Evolutionary conservation across 805 yeast genomes (phyloP).

Genomic region (Spencermartinsiella europaea): DNA sequence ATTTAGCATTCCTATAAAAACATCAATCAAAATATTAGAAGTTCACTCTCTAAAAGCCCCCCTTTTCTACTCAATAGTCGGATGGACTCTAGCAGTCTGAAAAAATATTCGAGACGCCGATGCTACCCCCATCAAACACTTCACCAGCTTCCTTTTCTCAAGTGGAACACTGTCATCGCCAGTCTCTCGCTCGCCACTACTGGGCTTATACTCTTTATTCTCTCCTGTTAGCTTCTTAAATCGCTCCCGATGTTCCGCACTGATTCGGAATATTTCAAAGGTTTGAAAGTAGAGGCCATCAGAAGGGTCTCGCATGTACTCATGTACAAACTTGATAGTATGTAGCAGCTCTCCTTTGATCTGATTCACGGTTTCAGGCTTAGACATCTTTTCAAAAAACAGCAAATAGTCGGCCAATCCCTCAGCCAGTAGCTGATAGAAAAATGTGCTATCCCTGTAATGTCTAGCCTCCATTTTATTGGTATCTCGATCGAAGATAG

Average conservation of each 20-base stretch:
- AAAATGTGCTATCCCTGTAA: constrained; percentile 61
- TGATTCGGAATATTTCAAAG: constrained; percentile 53
- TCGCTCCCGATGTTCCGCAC: constrained; percentile 44
- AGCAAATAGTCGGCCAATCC: constrained; percentile 63
- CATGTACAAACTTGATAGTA: constrained; percentile 53
- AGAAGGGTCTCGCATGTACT: constrained; percentile 49
- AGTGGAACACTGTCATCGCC: constrained; percentile 36
- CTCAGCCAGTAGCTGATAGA: constrained; percentile 58
- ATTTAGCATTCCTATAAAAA: no score
- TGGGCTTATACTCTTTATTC: constrained; percentile 45
- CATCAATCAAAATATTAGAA: no score
- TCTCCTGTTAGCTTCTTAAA: constrained; percentile 54
- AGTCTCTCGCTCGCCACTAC: constrained; percentile 47
- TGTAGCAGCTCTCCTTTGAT: constrained; percentile 43
- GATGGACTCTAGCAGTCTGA: constrained; percentile 57
- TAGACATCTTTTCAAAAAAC: constrained; percentile 40
- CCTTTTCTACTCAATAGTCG: constrained; percentile 27
- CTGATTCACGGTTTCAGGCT: constrained; percentile 30
- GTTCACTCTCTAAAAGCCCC: no score
- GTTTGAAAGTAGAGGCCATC: constrained; percentile 58
- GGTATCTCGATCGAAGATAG: constrained; percentile 62
- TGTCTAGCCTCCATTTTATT: constrained; percentile 45
- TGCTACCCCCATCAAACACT: constrained; percentile 57
- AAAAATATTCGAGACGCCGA: constrained; percentile 66
- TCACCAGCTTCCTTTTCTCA: constrained; percentile 37